A percentile compares a stretch with the other conserved stretches of the same genome.
phyloP scores from a whole-genome alignment of 2,329 filamentous ascomycete species.

The Fusarium sp. region DNA sequence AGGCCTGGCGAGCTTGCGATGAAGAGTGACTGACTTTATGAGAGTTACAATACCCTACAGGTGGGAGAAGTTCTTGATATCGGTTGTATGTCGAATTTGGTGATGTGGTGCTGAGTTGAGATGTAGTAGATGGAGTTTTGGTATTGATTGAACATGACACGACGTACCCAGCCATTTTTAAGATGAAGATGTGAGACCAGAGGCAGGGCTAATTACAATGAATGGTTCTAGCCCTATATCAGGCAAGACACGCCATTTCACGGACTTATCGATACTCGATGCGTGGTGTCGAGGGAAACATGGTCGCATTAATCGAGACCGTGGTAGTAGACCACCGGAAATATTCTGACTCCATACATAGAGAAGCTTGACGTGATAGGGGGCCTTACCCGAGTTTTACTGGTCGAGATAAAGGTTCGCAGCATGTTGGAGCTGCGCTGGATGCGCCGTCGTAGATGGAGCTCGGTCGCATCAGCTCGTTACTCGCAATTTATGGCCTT shows the following conservation, averaged over 20 bases:
- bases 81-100: neutral
- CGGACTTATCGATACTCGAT: too few species aligned
- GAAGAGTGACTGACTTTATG: neutral
- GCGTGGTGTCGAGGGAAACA: too few species aligned
- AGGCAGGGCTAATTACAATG: too few species aligned
- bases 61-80: neutral
- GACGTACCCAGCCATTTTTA: neutral
- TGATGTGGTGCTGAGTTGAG: neutral
- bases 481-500: neutral
- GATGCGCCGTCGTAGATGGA: neutral
- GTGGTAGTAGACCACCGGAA: neutral
- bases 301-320: neutral
- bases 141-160: neutral
- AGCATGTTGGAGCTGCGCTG: neutral
- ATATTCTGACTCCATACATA: neutral
- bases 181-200: neutral
- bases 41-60: neutral
- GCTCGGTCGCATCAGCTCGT: neutral
- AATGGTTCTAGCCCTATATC: too few species aligned
- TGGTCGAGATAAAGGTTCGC: neutral
- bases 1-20: fast-evolving
- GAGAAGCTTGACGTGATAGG: neutral
- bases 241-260: neutral
- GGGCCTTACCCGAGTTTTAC: neutral
- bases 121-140: neutral